Evolutionary conservation across 225 moss, liverwort and hornwort genomes (phyloP), one percentile per base, ranked within the genome.

Genomic region (Thuidium tamariscinum): DNA sequence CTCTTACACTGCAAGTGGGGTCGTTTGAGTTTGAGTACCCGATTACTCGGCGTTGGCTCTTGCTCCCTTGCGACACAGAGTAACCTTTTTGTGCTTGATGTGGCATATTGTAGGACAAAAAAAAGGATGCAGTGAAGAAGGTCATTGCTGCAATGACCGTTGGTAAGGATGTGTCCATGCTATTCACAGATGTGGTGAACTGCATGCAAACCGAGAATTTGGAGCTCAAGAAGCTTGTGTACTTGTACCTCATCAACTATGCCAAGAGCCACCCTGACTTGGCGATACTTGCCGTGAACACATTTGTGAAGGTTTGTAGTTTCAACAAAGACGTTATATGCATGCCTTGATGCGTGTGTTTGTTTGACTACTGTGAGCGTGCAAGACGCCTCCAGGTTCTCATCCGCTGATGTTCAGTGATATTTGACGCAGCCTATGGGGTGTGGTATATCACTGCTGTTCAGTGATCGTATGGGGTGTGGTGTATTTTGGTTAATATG

Each of bases 141-240:
- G 98, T 98, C 19, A 96, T 98, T 79, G 98, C 98, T 79, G 98
- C 98, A 63, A 98, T 98, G 98, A 98, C 98, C 75, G 98, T 98
- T 49, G 98, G 98, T 42, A 98, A 98, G 88, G 98, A 96, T 88
- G 98, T 98, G 39, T 98, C 98, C 54, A 98, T 98, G 98, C 91
- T 98, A 74, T 98, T 98, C 77, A 98, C 98, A 29, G 98, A 99
- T 83, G 98, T 99, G 81, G 98, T 99, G 46, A 99, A 99, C 92
- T 99, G 98, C 87, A 99, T 99, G 98, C 98, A 99, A 92, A 99
- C 97, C 39, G 98, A 99, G 48, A 99, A 99, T 90, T 84, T 99
- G 93, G 98, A 99, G 93, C 97, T 99, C 72, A 96, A 99, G 95
- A 99, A 99, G 94, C 90, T 99, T 89, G 98, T 99, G 22, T 99